Percentiles rank a stretch among this genome's conserved stretches.
phyloP scores from a whole-genome alignment of 1,284 basidiomycete species.

The Pseudozyma sp. region DNA sequence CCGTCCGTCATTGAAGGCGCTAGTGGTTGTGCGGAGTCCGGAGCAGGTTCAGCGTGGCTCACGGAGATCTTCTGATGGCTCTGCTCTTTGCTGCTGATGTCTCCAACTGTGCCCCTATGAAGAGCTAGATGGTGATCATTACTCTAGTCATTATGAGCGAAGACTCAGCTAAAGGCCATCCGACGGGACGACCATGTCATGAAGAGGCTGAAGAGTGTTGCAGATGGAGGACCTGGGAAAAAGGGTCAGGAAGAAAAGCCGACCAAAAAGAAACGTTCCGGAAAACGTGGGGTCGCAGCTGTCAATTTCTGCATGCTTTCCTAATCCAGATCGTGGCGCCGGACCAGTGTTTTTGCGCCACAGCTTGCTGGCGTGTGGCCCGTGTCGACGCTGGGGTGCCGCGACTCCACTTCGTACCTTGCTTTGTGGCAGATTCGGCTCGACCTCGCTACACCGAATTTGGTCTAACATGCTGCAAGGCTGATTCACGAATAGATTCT shows the following conservation, averaged over 20 bases:
- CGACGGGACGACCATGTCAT: too few relatives aligned
- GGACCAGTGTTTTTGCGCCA: neutral
- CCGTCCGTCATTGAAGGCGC: neutral
- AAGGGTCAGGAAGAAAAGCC: neutral
- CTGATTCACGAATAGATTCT: neutral
- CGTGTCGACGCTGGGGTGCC: too few relatives aligned
- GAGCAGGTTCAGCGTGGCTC: slow-evolving; percentile 8
- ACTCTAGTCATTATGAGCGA: too few relatives aligned
- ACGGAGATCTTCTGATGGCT: too few relatives aligned
- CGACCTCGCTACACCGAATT: neutral
- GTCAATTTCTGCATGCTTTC: slow-evolving; percentile 47
- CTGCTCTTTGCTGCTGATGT: too few relatives aligned
- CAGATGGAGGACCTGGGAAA: too few relatives aligned
- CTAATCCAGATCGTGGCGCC: slow-evolving; percentile 37
- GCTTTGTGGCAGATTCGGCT: neutral
- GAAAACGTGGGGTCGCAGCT: slow-evolving; percentile 40
- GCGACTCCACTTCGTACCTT: neutral
- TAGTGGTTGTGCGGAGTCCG: slow-evolving; percentile 12
- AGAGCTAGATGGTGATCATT: too few relatives aligned
- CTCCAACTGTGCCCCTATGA: too few relatives aligned
- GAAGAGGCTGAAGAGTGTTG: too few relatives aligned
- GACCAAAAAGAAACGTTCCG: neutral
- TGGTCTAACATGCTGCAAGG: slow-evolving; percentile 3
- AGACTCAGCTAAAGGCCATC: too few relatives aligned
- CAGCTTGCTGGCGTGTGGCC: neutral